Evolutionary conservation across 2,329 filamentous ascomycete genomes (phyloP), one percentile per base, ranked within the genome.

Genomic region (Xylariaceae sp.): DNA sequence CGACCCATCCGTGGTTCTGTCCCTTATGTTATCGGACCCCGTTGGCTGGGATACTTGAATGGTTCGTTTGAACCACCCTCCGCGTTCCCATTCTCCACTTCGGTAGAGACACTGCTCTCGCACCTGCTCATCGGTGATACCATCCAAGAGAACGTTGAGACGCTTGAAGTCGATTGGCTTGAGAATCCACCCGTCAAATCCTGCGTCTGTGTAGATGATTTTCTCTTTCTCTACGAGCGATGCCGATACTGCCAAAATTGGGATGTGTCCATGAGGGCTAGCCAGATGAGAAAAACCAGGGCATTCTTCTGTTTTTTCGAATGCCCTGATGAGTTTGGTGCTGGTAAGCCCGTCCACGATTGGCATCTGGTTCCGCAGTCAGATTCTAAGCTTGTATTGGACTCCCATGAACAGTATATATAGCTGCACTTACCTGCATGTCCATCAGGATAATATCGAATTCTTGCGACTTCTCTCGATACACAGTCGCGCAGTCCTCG

Each of bases 381-480:
- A 56, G 49, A 36, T 40, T 19, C 22, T 22, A 7, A 14, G 1
- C 17, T 6, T n/a, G 22, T 27, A 27, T 5, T 27, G 7, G 7
- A 27, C 22, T 5, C 22, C 4, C 22, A 4, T 27, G 22, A 7
- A 27, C 22, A 14, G 19, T 38, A 14, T 2, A 15, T 38, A 27
- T 9, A 14, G 3, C 44, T 22, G 22, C 22, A 69, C 81, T 68
- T 65, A 90, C 89, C 77, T 95, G 89, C 80, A 96, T 90, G 63
- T 95, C 90, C 90, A 95, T 95, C 54, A 96, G 75, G 42, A 96
- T 76, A 5, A 90, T 84, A 65, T 95, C 89, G 61, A 88, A 94
- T 18, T 71, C 69, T 22, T 66, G 66, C 0, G 83, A 74, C 44
- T 76, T 77, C 41, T 89, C 85, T 44, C 76, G 77, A 65, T 88